Conservation (phyloP, 352 stramenopile genomes). For the Plasmopara muralis region DNA sequence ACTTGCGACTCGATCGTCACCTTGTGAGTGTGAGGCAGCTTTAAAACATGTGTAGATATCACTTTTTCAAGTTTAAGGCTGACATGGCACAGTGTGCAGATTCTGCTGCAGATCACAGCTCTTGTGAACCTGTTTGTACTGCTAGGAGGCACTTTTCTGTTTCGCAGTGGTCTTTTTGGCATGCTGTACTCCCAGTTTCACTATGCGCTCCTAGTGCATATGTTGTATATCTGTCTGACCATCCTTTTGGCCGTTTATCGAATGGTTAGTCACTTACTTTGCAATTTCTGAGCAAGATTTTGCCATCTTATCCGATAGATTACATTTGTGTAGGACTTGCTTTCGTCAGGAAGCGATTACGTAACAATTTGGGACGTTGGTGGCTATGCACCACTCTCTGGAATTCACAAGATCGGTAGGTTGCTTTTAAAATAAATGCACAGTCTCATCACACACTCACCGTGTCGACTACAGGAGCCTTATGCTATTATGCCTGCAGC, state of each 20-base stretch:
- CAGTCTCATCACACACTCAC: neutral
- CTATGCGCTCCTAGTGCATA: slow-evolving; percentile 33
- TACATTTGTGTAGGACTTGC: slow-evolving; percentile 23
- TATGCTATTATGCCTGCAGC: slow-evolving; percentile 47
- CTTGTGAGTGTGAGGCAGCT: slow-evolving; percentile 29
- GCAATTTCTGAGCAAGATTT: neutral
- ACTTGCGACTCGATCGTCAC: slow-evolving; percentile 40
- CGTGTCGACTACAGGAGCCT: slow-evolving; percentile 24
- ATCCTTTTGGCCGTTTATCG: slow-evolving; percentile 33
- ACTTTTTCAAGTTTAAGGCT: neutral
- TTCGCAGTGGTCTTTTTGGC: slow-evolving; percentile 58
- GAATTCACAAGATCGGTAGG: slow-evolving; percentile 50
- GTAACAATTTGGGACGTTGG: slow-evolving; percentile 38
- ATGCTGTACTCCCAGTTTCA: slow-evolving; percentile 56
- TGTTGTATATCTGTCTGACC: slow-evolving; percentile 45
- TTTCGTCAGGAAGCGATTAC: slow-evolving; percentile 24
- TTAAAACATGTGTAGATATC: neutral
- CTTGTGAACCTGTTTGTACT: slow-evolving; percentile 52
- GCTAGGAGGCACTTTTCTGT: slow-evolving; percentile 60
- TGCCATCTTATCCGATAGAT: neutral
- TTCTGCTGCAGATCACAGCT: slow-evolving; percentile 53
- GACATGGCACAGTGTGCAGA: slow-evolving; percentile 36
- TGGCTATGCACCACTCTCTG: slow-evolving; percentile 38
- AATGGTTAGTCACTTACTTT: slow-evolving; percentile 21
- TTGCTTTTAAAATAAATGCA: neutral